These are phyloP conservation scores for Capsella bursapastoris DNA, from an alignment of 345 rosid genomes.

Conservation along the genomic window DNA sequence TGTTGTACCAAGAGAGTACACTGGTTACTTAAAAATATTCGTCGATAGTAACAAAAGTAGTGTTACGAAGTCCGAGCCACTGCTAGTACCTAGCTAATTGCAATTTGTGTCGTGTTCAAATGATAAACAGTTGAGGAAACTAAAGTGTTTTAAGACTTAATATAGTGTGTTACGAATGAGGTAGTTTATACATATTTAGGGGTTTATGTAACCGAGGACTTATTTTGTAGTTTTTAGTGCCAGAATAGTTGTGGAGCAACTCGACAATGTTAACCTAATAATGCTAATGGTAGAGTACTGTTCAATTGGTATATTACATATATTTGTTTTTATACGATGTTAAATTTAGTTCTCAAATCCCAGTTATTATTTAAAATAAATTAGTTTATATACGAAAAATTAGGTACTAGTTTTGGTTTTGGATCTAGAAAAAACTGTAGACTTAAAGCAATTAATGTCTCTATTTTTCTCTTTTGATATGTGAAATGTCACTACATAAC, in stretches of 20 bases:
- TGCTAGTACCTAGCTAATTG: constrained; percentile 39
- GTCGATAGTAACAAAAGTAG: constrained; percentile 30
- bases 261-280: constrained; percentile 21
- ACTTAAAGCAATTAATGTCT: no score
- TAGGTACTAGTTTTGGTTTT: no score
- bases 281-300: neutral
- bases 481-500: neutral
- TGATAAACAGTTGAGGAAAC: constrained; percentile 26
- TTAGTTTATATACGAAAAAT: no score
- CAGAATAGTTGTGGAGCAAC: constrained; percentile 23
- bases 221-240: constrained; percentile 25
- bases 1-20: constrained; percentile 20
- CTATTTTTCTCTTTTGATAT: neutral
- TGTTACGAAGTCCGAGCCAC: constrained; percentile 37
- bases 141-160: constrained; percentile 7
- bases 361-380: no score
- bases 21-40: constrained; percentile 36
- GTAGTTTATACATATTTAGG: constrained; percentile 1
- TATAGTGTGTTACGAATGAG: constrained; percentile 1
- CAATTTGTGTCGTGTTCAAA: constrained; percentile 31
- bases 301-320: constrained; percentile 4
- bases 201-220: constrained; percentile 38
- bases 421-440: no score
- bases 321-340: neutral
- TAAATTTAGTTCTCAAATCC: no score